These are phyloP conservation scores for Sporothrix sp. DNA, from an alignment of 2,329 filamentous ascomycete genomes.

Conservation along the genomic window DNA sequence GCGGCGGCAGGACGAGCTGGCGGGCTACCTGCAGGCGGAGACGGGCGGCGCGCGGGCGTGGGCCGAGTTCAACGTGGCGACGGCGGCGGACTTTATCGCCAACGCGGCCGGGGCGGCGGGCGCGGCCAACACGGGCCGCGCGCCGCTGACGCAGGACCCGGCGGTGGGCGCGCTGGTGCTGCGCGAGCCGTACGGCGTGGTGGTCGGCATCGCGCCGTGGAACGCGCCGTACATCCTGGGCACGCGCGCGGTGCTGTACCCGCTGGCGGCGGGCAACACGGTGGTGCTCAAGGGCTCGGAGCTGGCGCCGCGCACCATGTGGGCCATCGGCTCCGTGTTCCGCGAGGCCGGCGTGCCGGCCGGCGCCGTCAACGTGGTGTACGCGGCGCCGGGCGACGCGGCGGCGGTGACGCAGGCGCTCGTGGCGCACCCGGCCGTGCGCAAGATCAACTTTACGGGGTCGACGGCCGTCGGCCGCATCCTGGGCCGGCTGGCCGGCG, in stretches of 20 bases:
- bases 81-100: slow-evolving; percentile 29
- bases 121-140: slow-evolving; percentile 10
- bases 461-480: slow-evolving; percentile 64
- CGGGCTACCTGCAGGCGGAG: slow-evolving; percentile 46
- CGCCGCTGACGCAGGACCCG: slow-evolving; percentile 4
- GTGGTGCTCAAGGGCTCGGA: slow-evolving; percentile 65
- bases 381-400: slow-evolving; percentile 53
- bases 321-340: slow-evolving; percentile 53
- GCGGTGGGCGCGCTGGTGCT: slow-evolving; percentile 48
- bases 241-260: slow-evolving; percentile 45
- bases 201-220: slow-evolving; percentile 78
- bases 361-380: slow-evolving; percentile 61
- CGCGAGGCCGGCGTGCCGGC: slow-evolving; percentile 65
- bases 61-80: slow-evolving; percentile 32
- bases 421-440: slow-evolving; percentile 57
- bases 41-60: slow-evolving; percentile 32
- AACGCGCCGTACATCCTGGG: slow-evolving; percentile 49
- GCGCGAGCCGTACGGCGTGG: slow-evolving; percentile 69
- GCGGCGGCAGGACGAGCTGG: slow-evolving; percentile 49
- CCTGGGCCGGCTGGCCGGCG: slow-evolving; percentile 59
- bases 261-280: slow-evolving; percentile 69
- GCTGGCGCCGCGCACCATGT: slow-evolving; percentile 53
- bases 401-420: slow-evolving; percentile 56
- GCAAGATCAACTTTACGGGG: slow-evolving; percentile 82
- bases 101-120: slow-evolving; percentile 31